Evolutionary conservation across 441 rosid genomes (phyloP), one percentile per base, ranked within the genome.

Genomic region (Adansonia gregorii): DNA sequence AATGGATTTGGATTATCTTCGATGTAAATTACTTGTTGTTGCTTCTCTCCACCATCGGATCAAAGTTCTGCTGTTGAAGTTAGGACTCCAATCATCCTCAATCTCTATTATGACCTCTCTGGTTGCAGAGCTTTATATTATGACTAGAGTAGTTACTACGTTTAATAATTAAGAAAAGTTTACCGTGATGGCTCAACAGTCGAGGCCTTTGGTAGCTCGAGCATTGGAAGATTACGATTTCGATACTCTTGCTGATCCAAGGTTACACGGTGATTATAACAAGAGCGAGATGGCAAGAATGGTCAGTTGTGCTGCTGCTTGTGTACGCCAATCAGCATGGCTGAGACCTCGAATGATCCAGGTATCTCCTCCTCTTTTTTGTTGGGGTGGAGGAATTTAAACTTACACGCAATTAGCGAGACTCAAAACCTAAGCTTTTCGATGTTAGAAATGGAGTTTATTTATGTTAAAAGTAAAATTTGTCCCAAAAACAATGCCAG

Each of bases 281-380:
- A 61, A 75, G 49, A 69, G 69, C 11, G 84, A 87, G 70, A 83
- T 87, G 87, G 75, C 74, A 35, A 72, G 82, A 70, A 82, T 87
- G 92, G 85, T 85, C 78, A 82, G 79, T 73, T 82, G 83, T 69
- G 88, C 88, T 68, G 85, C 86, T 67, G 83, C 90, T 78, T 88
- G 89, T 71, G 78, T 85, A 11, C 88, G 92, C 68, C 90, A 80
- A 15, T 86, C 90, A 48, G 88, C 87, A 0, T 80, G 88, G 89
- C 87, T 85, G 35, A 86, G 90, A 1, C 90, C 88, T 6, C 83
- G 85, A 20, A 89, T 87, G 87, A 86, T 89, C 86, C 91, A 88
- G 89, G 91, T 88, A 76, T 72, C 22, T 75, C 31, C 67, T 4
- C 7, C 17, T 35, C 39, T 35, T 35, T 35, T 35, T 35, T 35